phyloP scores from a whole-genome alignment of 371 early-diverging fungal species.

The Actinomortierella ambigua region DNA sequence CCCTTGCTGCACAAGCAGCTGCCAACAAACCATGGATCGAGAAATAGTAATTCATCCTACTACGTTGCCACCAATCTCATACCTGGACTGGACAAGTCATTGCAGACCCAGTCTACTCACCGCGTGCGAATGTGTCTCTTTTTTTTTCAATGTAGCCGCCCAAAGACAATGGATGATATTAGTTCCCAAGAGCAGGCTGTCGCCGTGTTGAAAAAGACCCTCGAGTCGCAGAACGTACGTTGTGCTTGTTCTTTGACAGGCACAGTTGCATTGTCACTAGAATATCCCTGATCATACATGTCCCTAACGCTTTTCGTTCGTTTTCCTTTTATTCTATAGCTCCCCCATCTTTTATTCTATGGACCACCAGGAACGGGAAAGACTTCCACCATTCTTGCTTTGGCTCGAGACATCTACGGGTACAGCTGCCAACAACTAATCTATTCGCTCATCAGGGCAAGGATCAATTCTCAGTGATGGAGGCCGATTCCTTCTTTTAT shows the following conservation, averaged over 20 bases:
- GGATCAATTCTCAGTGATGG: not conserved
- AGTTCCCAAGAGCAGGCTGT: constrained; percentile 92
- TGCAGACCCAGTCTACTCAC: too few species aligned
- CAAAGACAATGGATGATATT: constrained; percentile 85
- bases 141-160: constrained; percentile 64
- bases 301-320: not conserved
- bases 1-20: constrained; percentile 18
- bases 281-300: not conserved
- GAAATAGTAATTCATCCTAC: constrained; percentile 63
- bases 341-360: constrained; percentile 98
- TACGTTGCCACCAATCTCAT: not conserved
- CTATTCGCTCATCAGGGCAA: not conserved
- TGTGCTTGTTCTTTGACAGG: constrained; percentile 2
- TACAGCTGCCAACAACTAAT: constrained; percentile 26
- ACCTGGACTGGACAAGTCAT: not conserved
- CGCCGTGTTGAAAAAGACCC: constrained; percentile 80
- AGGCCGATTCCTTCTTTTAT: not conserved
- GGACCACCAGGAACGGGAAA: constrained; percentile 99
- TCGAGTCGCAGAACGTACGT: constrained; percentile 83
- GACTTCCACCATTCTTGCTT: constrained; percentile 96
- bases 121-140: too few species aligned
- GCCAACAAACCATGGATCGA: constrained; percentile 76
- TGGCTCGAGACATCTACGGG: constrained; percentile 93
- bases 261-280: too few species aligned
- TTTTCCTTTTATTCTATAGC: constrained; percentile 47